Conservation (phyloP, 345 rosid genomes). For the Sapria himalayana region DNA sequence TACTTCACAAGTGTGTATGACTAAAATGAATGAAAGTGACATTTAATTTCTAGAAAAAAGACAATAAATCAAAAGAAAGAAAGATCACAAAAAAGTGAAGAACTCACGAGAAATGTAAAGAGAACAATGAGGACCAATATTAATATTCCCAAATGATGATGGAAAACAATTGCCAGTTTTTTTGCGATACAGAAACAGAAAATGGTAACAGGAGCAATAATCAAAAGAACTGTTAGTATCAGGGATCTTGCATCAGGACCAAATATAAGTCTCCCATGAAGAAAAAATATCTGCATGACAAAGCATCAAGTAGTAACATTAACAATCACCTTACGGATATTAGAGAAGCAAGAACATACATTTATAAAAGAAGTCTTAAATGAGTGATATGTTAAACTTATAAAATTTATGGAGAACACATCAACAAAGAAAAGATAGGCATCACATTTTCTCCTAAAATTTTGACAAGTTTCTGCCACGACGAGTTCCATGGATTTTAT, state of each 20-base stretch:
- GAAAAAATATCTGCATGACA: constrained; percentile 43
- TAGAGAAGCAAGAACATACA: background rate
- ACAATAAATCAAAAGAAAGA: constrained; percentile 3
- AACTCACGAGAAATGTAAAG: constrained; percentile 40
- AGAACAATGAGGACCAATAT: constrained; percentile 28
- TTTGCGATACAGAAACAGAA: constrained; percentile 67
- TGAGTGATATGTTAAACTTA: background rate
- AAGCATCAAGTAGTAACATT: constrained; percentile 1
- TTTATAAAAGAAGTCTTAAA: background rate
- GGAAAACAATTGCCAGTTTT: constrained; percentile 49
- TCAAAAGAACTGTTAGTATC: constrained; percentile 35
- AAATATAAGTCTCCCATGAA: constrained; percentile 67
- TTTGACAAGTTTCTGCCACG: constrained; percentile 1
- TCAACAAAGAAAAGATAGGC: background rate
- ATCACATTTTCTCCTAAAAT: background rate
- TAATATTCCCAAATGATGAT: constrained; percentile 46
- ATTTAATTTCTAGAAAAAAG: too few relatives aligned
- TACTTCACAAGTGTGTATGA: too few relatives aligned
- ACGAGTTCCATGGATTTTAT: too few relatives aligned
- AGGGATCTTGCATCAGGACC: constrained; percentile 84
- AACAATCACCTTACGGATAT: constrained; percentile 1
- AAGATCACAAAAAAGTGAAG: constrained; percentile 6
- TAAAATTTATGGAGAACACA: background rate
- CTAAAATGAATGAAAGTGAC: too few relatives aligned
- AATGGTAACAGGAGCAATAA: constrained; percentile 45